These are phyloP conservation scores for Clarireedia hainanense DNA, from an alignment of 2,329 filamentous ascomycete genomes.

Conservation along the genomic window DNA sequence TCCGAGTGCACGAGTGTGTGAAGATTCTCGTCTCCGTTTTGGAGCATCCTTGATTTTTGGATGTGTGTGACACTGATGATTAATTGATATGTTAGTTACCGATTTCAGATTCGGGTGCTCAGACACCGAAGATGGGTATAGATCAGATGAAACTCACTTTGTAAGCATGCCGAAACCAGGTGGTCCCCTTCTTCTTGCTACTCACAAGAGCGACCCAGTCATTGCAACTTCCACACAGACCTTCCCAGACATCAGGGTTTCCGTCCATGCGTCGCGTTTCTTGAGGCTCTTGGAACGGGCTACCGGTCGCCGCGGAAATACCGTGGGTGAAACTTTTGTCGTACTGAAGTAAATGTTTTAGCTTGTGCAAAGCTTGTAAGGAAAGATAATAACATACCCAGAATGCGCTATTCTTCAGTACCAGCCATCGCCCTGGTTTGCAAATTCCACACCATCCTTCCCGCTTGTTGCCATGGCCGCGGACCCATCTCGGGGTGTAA, in stretches of 20 bases:
- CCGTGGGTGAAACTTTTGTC: slow-evolving; percentile 87
- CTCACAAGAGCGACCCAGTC: slow-evolving; percentile 77
- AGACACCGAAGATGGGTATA: neutral
- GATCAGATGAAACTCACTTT: slow-evolving; percentile 48
- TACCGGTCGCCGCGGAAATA: slow-evolving; percentile 74
- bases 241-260: slow-evolving; percentile 76
- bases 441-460: slow-evolving; percentile 88
- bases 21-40: slow-evolving; percentile 58
- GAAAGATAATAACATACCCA: slow-evolving; percentile 35
- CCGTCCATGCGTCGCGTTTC: slow-evolving; percentile 70
- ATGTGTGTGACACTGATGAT: slow-evolving; percentile 55
- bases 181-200: slow-evolving; percentile 87
- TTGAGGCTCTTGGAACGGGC: slow-evolving; percentile 68
- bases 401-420: slow-evolving; percentile 83
- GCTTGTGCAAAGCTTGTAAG: neutral
- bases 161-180: slow-evolving; percentile 85
- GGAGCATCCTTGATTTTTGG: slow-evolving; percentile 64
- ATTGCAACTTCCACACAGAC: slow-evolving; percentile 68
- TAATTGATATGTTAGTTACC: neutral
- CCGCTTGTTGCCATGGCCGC: slow-evolving; percentile 78
- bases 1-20: slow-evolving; percentile 34
- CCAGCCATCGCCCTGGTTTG: slow-evolving; percentile 77
- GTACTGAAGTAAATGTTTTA: slow-evolving; percentile 41
- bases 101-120: neutral
- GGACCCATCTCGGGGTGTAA: slow-evolving; percentile 78